Percentiles rank a stretch among this genome's conserved stretches.
Evolutionary conservation across 106 monocot genomes (phyloP).

Genomic region (Gastrodia elata): DNA sequence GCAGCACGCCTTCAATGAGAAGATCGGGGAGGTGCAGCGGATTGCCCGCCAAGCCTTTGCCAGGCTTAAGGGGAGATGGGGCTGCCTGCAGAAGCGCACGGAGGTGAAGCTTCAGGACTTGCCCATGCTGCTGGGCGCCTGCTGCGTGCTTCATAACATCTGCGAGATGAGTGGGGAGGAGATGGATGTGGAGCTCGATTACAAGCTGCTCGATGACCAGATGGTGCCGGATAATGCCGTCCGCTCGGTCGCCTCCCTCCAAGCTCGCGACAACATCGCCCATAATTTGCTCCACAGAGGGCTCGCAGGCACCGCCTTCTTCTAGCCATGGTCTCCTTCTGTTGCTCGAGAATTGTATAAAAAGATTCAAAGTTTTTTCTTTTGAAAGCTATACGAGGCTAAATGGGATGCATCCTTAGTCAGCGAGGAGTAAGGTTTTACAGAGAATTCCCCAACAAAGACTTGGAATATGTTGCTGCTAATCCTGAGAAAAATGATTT

Average conservation of each 20-base stretch:
- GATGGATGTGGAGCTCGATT: slow-evolving; percentile 43
- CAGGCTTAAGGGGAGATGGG: slow-evolving; percentile 60
- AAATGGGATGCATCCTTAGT: too few species aligned
- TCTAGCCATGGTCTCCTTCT: too few species aligned
- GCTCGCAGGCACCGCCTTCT: slow-evolving; percentile 53
- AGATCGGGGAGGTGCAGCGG: slow-evolving; percentile 63
- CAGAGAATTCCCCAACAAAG: too few species aligned
- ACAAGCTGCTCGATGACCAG: slow-evolving; percentile 52
- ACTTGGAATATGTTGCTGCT: too few species aligned
- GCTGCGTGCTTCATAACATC: slow-evolving; percentile 72
- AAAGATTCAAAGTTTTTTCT: too few species aligned
- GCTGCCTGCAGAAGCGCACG: slow-evolving; percentile 66
- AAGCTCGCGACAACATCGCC: slow-evolving; percentile 51
- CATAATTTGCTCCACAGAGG: slow-evolving; percentile 64
- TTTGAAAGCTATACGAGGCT: too few species aligned
- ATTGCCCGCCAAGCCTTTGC: slow-evolving; percentile 48
- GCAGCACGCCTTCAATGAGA: slow-evolving; percentile 83
- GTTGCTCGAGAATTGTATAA: too few species aligned
- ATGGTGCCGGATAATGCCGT: slow-evolving; percentile 48
- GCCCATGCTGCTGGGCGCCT: slow-evolving; percentile 61
- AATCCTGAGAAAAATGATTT: too few species aligned
- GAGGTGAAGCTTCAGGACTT: slow-evolving; percentile 74
- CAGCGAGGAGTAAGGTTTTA: too few species aligned
- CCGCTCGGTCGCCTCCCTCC: slow-evolving; percentile 28
- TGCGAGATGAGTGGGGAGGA: slow-evolving; percentile 54